Evolutionary conservation across 768 basidiomycete species (phyloP).

Genomic region (Lactarius sanguifluus): DNA sequence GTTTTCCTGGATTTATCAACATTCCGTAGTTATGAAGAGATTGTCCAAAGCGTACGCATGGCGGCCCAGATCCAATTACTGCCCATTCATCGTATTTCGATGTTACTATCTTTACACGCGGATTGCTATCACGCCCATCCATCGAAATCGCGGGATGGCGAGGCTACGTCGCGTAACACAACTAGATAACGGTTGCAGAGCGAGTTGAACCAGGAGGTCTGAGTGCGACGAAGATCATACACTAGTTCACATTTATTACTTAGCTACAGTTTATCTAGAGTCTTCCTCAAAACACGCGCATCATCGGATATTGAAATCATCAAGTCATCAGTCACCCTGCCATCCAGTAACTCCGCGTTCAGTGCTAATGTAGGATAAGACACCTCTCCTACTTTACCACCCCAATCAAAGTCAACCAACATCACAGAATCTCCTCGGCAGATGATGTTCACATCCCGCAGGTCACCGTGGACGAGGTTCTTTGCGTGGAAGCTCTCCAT

Average conservation of each 20-base stretch:
- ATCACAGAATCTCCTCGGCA: neutral
- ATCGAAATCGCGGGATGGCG: too few relatives aligned
- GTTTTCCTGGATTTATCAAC: neutral
- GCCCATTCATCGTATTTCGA: neutral
- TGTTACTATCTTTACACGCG: neutral
- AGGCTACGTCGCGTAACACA: too few relatives aligned
- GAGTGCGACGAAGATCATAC: too few relatives aligned
- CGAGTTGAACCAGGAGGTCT: too few relatives aligned
- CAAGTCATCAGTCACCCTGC: too few relatives aligned
- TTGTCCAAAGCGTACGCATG: neutral
- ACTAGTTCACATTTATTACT: too few relatives aligned
- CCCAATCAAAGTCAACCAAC: neutral
- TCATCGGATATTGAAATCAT: too few relatives aligned
- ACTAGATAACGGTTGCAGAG: neutral
- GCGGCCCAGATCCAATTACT: neutral
- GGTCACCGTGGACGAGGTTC: neutral
- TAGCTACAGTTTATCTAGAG: neutral
- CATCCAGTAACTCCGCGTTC: neutral
- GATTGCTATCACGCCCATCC: too few relatives aligned
- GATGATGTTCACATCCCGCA: neutral
- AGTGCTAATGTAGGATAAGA: neutral
- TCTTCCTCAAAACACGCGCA: neutral
- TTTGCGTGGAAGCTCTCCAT: neutral
- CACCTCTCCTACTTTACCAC: neutral
- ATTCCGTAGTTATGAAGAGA: neutral